A percentile compares a stretch with the other conserved stretches of the same genome.
These are phyloP conservation scores for Pleurotus pulmonarius DNA, from an alignment of 768 basidiomycete genomes.

Conservation along the genomic window DNA sequence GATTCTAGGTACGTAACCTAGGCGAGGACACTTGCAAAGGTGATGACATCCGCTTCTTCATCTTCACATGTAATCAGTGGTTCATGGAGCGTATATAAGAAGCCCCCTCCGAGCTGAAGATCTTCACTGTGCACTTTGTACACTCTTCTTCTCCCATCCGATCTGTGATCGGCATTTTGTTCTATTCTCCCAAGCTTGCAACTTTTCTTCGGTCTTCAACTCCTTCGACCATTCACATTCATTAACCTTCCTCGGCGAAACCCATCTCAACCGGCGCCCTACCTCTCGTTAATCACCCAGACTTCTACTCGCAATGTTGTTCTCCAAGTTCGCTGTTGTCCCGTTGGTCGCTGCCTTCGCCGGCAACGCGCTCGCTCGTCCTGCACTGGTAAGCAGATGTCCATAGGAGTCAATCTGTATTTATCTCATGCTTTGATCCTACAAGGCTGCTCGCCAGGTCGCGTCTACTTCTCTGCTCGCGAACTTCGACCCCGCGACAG, in stretches of 20 bases:
- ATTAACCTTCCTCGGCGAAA: background rate
- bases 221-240: background rate
- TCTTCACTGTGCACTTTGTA: slow-evolving; percentile 7
- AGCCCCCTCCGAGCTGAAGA: background rate
- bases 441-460: slow-evolving; percentile 1
- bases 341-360: background rate
- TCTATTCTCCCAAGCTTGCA: slow-evolving; percentile 6
- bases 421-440: background rate
- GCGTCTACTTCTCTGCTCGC: background rate
- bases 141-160: slow-evolving; percentile 5
- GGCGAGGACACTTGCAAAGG: too few relatives aligned
- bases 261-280: background rate
- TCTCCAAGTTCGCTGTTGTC: slow-evolving; percentile 1
- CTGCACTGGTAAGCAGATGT: background rate
- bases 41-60: background rate
- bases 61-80: slow-evolving; percentile 2
- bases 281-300: background rate
- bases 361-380: background rate
- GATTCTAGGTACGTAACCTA: too few relatives aligned
- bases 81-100: background rate
- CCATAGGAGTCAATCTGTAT: background rate
- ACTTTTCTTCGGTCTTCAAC: background rate
- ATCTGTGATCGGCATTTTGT: slow-evolving; percentile 8
- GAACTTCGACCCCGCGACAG: slow-evolving; percentile 4
- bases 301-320: background rate